Conservation (phyloP, 2,329 filamentous ascomycete species). For the Didymosphaeria variabile region DNA sequence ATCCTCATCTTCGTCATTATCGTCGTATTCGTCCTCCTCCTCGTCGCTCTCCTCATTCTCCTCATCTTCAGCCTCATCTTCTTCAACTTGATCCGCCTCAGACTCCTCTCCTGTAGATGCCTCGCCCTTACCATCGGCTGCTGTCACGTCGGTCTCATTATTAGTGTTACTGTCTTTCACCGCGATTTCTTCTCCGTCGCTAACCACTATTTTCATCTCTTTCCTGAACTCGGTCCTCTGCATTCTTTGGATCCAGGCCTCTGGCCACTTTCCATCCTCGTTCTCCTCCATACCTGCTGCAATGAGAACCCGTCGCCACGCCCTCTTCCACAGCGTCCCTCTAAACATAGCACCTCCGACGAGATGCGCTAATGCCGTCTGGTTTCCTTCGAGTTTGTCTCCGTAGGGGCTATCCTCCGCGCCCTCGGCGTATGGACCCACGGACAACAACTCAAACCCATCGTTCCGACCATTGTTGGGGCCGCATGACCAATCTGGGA, state of each 20-base stretch:
- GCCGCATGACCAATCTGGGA: not conserved
- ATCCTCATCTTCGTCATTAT: not conserved
- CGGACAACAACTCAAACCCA: not conserved
- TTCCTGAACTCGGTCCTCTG: not conserved
- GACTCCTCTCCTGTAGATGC: not conserved
- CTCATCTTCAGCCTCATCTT: not conserved
- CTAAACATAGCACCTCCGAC: slow-evolving; percentile 3
- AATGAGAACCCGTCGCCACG: slow-evolving; percentile 9
- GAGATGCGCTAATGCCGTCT: slow-evolving; percentile 7
- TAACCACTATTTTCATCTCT: not conserved
- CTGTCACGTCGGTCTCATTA: not conserved
- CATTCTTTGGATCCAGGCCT: not conserved
- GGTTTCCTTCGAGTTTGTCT: not conserved
- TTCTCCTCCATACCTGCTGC: slow-evolving; percentile 4
- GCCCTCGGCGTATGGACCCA: slow-evolving; percentile 3
- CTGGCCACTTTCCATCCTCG: slow-evolving; percentile 5
- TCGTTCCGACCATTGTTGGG: not conserved
- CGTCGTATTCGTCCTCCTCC: not conserved
- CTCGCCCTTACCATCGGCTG: not conserved
- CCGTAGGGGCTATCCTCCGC: not conserved
- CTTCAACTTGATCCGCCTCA: not conserved
- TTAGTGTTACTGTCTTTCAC: not conserved
- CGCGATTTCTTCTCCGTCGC: not conserved
- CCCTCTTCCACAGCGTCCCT: slow-evolving; percentile 6
- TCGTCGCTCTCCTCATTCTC: not conserved